Percentiles rank a stretch among this genome's conserved stretches.
These are phyloP conservation scores for Scheffersomyces quercinus DNA, from an alignment of 1,139 yeast genomes.

Conservation along the genomic window DNA sequence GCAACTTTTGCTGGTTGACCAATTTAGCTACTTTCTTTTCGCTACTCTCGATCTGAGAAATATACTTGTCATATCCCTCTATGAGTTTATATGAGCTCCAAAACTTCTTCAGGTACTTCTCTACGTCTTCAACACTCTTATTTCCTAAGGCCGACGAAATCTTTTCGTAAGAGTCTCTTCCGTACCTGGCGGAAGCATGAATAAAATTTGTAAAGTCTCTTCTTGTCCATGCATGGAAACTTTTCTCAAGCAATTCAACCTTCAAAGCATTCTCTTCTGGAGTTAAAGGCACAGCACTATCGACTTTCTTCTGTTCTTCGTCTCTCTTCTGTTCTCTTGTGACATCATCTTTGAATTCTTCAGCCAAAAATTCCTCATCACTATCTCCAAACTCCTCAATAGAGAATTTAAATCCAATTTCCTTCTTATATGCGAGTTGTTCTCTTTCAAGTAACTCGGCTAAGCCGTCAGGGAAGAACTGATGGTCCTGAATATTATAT, in stretches of 20 bases:
- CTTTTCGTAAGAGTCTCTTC: constrained; percentile 59
- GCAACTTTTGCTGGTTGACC: constrained; percentile 62
- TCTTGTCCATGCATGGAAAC: constrained; percentile 81
- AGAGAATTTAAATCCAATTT: constrained; percentile 69
- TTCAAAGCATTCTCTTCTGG: constrained; percentile 72
- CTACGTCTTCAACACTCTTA: constrained; percentile 70
- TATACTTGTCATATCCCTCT: constrained; percentile 83
- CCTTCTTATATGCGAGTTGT: constrained; percentile 72
- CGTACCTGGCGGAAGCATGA: constrained; percentile 78
- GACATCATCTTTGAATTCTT: constrained; percentile 40
- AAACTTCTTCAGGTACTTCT: constrained; percentile 65
- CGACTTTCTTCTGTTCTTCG: constrained; percentile 65
- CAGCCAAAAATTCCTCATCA: constrained; percentile 59
- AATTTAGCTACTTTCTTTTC: constrained; percentile 75
- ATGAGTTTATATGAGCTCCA: constrained; percentile 74
- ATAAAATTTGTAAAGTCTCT: constrained; percentile 87
- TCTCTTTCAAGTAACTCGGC: constrained; percentile 72
- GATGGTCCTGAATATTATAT: constrained; percentile 79
- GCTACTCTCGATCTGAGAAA: constrained; percentile 84
- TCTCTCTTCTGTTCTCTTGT: constrained; percentile 47
- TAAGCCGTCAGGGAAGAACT: constrained; percentile 74
- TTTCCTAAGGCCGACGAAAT: constrained; percentile 70
- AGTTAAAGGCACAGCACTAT: constrained; percentile 68
- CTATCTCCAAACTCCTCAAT: constrained; percentile 53
- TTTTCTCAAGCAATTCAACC: constrained; percentile 57